These are phyloP conservation scores for Russula olivacea DNA, from an alignment of 768 basidiomycete species.

Conservation along the genomic window DNA sequence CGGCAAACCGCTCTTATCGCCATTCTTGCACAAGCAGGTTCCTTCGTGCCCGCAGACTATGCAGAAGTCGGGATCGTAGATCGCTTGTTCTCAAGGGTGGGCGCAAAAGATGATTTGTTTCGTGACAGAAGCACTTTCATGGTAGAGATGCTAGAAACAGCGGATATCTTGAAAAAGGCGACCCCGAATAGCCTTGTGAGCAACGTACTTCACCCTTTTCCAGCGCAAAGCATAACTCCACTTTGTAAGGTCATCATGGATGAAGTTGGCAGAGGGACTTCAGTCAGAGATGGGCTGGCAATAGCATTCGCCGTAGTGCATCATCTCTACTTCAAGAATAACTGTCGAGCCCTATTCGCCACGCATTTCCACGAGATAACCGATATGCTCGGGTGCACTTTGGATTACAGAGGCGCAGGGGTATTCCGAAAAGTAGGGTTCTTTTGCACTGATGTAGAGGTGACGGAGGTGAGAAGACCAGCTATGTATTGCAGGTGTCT, in stretches of 20 bases:
- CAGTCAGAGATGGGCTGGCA: constrained; percentile 84
- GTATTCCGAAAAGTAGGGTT: constrained; percentile 64
- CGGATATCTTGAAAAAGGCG: constrained; percentile 81
- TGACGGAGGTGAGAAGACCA: constrained; percentile 52
- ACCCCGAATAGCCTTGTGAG: constrained; percentile 77
- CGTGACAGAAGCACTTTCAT: constrained; percentile 94
- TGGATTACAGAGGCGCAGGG: constrained; percentile 39
- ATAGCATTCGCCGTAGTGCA: constrained; percentile 90
- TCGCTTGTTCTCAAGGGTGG: constrained; percentile 88
- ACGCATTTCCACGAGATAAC: constrained; percentile 98
- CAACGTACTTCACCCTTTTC: constrained; percentile 3
- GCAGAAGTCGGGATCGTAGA: constrained; percentile 85
- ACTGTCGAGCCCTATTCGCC: constrained; percentile 85
- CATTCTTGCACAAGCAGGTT: constrained; percentile 87
- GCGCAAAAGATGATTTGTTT: constrained; percentile 92
- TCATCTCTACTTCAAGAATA: constrained; percentile 65
- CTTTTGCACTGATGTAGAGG: constrained; percentile 85
- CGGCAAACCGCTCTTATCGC: constrained; percentile 87
- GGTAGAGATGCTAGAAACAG: constrained; percentile 96
- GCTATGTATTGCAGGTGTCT: neutral
- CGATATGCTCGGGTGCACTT: constrained; percentile 66
- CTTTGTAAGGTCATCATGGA: constrained; percentile 89
- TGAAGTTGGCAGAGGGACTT: constrained; percentile 96
- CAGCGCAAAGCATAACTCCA: neutral
- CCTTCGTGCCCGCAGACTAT: constrained; percentile 84